Evolutionary conservation across 169 alveolate genomes (phyloP).

Genomic region (Babesia gibsoni): DNA sequence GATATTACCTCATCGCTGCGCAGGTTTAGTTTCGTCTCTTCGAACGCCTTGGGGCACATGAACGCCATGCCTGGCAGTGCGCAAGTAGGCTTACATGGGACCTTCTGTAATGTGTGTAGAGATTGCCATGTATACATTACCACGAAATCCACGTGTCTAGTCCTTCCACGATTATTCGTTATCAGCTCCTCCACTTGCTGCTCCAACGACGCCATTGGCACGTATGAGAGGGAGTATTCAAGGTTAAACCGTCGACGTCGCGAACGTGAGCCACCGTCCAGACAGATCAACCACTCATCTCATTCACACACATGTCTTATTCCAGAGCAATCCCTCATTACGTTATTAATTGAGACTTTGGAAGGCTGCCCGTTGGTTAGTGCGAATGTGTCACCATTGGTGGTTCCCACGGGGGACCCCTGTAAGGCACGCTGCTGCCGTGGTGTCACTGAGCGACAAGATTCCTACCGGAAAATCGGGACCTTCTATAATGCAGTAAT

Average conservation of each 20-base stretch:
- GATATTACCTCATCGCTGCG: constrained; percentile 69
- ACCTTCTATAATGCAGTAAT: no score
- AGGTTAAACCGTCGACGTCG: not conserved
- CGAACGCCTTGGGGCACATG: constrained; percentile 68
- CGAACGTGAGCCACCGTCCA: not conserved
- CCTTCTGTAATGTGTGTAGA: constrained; percentile 43
- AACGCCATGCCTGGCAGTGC: constrained; percentile 74
- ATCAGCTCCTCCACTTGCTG: constrained; percentile 42
- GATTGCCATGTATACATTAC: not conserved
- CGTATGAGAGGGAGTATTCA: not conserved
- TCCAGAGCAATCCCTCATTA: no score
- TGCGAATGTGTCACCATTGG: no score
- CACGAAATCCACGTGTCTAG: constrained; percentile 42
- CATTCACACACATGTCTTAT: not conserved
- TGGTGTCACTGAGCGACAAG: no score
- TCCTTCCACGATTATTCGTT: constrained; percentile 5
- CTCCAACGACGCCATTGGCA: constrained; percentile 16
- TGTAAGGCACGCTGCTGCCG: no score
- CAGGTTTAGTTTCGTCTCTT: constrained; percentile 62
- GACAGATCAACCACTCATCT: not conserved
- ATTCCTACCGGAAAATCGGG: no score
- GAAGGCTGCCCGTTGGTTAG: no score
- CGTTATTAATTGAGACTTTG: no score
- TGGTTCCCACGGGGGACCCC: no score
- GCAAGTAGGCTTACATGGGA: constrained; percentile 70